phyloP scores from a whole-genome alignment of 2,329 filamentous ascomycete species.

The Fonsecaea pedrosoi region DNA sequence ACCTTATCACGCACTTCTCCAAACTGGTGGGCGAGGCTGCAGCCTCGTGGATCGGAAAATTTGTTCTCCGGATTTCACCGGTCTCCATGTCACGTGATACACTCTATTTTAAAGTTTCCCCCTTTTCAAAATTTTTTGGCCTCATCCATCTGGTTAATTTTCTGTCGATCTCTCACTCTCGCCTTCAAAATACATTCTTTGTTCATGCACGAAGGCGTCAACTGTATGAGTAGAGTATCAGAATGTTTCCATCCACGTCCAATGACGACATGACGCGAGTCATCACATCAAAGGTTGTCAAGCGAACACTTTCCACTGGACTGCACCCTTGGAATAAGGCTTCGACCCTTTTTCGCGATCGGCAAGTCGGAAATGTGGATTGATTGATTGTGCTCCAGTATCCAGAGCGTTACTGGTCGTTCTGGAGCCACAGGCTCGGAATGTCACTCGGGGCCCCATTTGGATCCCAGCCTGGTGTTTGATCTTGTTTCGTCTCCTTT shows the following conservation, averaged over 20 bases:
- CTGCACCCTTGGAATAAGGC: background rate
- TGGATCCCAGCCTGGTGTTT: conserved; percentile 22
- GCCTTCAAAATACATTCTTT: background rate
- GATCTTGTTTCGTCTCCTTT: conserved; percentile 24
- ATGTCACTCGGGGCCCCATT: conserved; percentile 6
- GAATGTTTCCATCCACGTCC: conserved; percentile 24
- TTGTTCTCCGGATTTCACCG: background rate
- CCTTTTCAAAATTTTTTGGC: background rate
- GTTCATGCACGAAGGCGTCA: background rate
- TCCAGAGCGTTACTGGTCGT: background rate
- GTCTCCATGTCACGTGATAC: background rate
- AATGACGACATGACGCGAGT: conserved; percentile 28
- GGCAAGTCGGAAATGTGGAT: conserved; percentile 17
- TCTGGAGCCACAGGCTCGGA: background rate
- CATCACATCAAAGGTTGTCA: conserved; percentile 22
- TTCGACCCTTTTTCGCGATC: conserved; percentile 10
- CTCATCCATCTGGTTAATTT: background rate
- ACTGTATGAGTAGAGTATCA: conserved; percentile 21
- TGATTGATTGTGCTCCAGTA: background rate
- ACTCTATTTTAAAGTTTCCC: background rate
- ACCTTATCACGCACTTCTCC: background rate
- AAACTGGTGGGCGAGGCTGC: background rate
- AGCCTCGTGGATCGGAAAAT: background rate
- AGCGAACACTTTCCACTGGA: conserved; percentile 13
- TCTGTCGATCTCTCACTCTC: background rate